Conservation (phyloP, 2,329 filamentous ascomycete species). For the Penicillium sumatraense region DNA sequence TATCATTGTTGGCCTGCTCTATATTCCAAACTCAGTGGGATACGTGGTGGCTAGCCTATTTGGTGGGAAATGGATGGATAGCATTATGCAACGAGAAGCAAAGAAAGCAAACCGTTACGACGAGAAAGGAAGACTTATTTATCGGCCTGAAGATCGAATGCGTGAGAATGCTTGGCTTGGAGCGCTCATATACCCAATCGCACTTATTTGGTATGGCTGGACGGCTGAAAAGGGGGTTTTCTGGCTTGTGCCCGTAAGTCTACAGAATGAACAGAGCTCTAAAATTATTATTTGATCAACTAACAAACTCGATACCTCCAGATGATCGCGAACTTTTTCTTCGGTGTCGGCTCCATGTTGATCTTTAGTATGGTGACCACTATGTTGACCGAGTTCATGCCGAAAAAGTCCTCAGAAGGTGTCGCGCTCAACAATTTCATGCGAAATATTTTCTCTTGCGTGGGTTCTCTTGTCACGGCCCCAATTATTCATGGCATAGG, state of each 20-base stretch:
- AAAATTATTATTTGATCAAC: background rate
- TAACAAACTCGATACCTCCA: constrained; percentile 23
- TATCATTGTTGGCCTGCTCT: constrained; percentile 73
- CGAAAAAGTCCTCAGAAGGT: constrained; percentile 69
- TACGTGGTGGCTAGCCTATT: constrained; percentile 71
- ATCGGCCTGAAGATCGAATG: constrained; percentile 79
- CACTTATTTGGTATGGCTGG: constrained; percentile 80
- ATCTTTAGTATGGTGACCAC: constrained; percentile 76
- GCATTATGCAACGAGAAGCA: constrained; percentile 79
- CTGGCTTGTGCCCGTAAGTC: constrained; percentile 62
- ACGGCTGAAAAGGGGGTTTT: constrained; percentile 65
- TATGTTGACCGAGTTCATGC: constrained; percentile 86
- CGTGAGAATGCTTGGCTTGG: constrained; percentile 80
- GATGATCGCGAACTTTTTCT: constrained; percentile 71
- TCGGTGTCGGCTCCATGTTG: constrained; percentile 78
- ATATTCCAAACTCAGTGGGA: constrained; percentile 75
- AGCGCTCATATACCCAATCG: constrained; percentile 70
- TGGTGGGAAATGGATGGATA: constrained; percentile 78
- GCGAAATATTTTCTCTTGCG: constrained; percentile 76
- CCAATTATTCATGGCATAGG: constrained; percentile 74
- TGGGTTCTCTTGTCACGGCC: constrained; percentile 70
- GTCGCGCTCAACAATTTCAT: constrained; percentile 83
- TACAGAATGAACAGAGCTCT: background rate
- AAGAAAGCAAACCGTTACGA: constrained; percentile 71
- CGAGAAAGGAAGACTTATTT: constrained; percentile 66